Evolutionary conservation across 1,139 yeast genomes (phyloP).

Genomic region (Debaryomycetaceae sp.): DNA sequence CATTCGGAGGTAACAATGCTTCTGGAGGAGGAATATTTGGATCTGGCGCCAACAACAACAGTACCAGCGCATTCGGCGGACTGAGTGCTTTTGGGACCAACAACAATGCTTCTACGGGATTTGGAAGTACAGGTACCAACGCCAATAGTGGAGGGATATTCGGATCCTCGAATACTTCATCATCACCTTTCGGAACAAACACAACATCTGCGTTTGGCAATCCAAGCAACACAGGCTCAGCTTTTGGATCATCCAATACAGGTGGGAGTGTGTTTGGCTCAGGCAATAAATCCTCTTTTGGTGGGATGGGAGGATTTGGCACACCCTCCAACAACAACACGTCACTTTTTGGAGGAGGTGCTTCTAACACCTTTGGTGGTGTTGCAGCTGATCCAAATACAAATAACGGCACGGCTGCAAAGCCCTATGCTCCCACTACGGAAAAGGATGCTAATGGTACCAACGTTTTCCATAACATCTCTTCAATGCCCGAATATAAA

Average conservation of each 20-base stretch:
- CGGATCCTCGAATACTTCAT: conserved; percentile 17
- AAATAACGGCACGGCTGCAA: conserved; percentile 69
- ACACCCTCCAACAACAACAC: conserved; percentile 15
- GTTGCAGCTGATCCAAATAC: conserved; percentile 28
- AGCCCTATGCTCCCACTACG: conserved; percentile 59
- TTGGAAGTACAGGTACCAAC: conserved; percentile 22
- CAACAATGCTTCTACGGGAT: conserved; percentile 27
- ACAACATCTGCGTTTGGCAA: conserved; percentile 26
- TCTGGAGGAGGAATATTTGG: conserved; percentile 19
- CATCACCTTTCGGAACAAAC: conserved; percentile 17
- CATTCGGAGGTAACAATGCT: conserved; percentile 23
- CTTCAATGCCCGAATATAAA: conserved; percentile 87
- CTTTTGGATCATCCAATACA: conserved; percentile 17
- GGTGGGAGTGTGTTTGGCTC: conserved; percentile 23
- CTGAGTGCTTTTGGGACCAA: conserved; percentile 18
- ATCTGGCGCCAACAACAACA: conserved; percentile 9
- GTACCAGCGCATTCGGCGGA: conserved; percentile 21
- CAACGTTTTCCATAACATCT: conserved; percentile 67
- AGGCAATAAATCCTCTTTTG: conserved; percentile 17
- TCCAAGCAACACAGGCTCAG: conserved; percentile 9
- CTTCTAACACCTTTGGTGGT: conserved; percentile 19
- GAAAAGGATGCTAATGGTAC: conserved; percentile 74
- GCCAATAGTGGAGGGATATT: conserved; percentile 16
- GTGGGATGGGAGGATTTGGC: conserved; percentile 12
- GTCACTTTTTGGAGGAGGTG: conserved; percentile 17